These are phyloP conservation scores for Exophiala xenobiotica DNA, from an alignment of 2,329 filamentous ascomycete species.

Conservation along the genomic window DNA sequence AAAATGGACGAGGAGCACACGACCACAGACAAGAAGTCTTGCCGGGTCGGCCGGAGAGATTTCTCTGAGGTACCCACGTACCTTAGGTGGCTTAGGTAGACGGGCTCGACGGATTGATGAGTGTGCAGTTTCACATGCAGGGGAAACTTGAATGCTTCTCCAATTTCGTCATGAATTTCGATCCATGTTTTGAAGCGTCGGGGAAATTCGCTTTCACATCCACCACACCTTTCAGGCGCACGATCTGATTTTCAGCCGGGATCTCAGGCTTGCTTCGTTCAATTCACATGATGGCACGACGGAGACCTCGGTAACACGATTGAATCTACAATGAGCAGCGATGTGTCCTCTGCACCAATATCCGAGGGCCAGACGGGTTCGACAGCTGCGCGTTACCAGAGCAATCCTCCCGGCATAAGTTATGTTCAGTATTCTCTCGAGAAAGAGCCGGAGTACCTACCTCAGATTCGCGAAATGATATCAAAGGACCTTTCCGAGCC, in stretches of 20 bases:
- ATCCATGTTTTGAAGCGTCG: neutral
- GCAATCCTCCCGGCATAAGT: slow-evolving; percentile 37
- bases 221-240: neutral
- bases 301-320: slow-evolving; percentile 5
- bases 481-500: slow-evolving; percentile 96
- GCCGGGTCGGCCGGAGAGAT: neutral
- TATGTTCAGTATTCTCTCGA: slow-evolving; percentile 61
- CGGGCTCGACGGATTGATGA: neutral
- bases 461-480: slow-evolving; percentile 86
- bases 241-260: neutral
- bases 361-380: neutral
- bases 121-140: slow-evolving; percentile 15
- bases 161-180: slow-evolving; percentile 2
- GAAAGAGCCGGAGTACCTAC: slow-evolving; percentile 67
- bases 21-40: neutral
- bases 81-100: neutral
- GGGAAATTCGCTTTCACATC: neutral
- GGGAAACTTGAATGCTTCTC: neutral
- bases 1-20: neutral
- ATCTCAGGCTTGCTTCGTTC: neutral
- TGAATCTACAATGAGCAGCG: slow-evolving; percentile 20
- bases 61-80: no score
- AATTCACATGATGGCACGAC: slow-evolving; percentile 12
- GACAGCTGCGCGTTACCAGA: slow-evolving; percentile 22
- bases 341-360: slow-evolving; percentile 17